Evolutionary conservation across 1,139 yeast genomes (phyloP), one percentile per base, ranked within the genome.

Genomic region (Yamadazyma jaroonii): DNA sequence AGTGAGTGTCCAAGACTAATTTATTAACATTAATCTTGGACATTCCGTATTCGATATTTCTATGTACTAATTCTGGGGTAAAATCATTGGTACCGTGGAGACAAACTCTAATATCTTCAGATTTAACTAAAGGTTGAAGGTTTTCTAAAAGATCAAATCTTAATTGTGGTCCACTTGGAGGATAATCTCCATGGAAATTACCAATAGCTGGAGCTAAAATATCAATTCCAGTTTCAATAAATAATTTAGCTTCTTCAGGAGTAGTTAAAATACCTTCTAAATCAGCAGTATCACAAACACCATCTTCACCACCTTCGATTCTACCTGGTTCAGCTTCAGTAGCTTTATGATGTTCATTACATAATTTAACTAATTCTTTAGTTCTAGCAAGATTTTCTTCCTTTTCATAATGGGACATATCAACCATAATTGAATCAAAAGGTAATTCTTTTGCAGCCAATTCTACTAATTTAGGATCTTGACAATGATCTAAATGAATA

Each of bases 301-400:
- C 46, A 34, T 43, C 46, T 35, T 43, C 46, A 13, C 43, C 44
- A n/a, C 46, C 46, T 32, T 43, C 43, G 28, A 43, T 41, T 33
- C 46, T 34, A 26, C 46, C 46, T 1, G 45, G 45, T 25, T 43
- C 46, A 10, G 45, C 45, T 31, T 43, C 46, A 9, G 46, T 43
- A 9, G 45, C 46, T 27, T 41, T 43, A 9, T 39, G 36, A 26
- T 38, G 34, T 28, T 39, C 11, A 17, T 43, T 43, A 29, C 46
- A 43, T 11, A 41, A 29, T 13, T 17, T 21, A 6, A 43, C 46
- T 23, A 43, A 32, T 21, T 41, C 44, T 22, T 39, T 41, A 5
- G 46, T 43, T 26, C 35, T 34, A n/a, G 38, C 14, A 9, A 43
- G 28, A 30, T 41, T 43, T 31, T 43, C 46, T 29, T 41, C 46